Conservation (phyloP, 1,139 yeast genomes). For the Nematodospora anomalae region DNA sequence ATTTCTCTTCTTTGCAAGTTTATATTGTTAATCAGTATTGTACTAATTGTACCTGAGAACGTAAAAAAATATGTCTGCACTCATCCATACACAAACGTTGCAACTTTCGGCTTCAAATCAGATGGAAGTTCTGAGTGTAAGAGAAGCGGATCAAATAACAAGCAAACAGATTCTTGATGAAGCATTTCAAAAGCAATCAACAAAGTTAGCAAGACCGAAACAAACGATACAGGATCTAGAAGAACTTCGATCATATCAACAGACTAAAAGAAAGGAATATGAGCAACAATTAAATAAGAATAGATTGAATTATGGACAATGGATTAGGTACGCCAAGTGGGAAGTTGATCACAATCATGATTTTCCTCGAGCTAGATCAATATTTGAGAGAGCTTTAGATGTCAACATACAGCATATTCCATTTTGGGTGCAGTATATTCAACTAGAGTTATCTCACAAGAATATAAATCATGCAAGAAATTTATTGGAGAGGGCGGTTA, state of each 20-base stretch:
- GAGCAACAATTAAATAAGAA: slow-evolving; percentile 86
- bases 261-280: slow-evolving; percentile 74
- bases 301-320: slow-evolving; percentile 77
- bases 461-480: slow-evolving; percentile 90
- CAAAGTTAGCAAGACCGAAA: slow-evolving; percentile 29
- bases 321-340: slow-evolving; percentile 91
- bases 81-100: background rate
- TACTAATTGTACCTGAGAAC: background rate
- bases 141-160: slow-evolving; percentile 24
- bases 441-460: slow-evolving; percentile 67
- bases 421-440: slow-evolving; percentile 83
- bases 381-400: slow-evolving; percentile 84
- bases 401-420: slow-evolving; percentile 76
- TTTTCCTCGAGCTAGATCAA: slow-evolving; percentile 70
- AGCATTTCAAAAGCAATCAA: slow-evolving; percentile 32
- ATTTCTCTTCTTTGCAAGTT: too few species aligned
- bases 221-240: slow-evolving; percentile 73
- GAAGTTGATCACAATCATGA: slow-evolving; percentile 79
- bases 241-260: slow-evolving; percentile 74
- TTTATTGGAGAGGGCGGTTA: slow-evolving; percentile 74
- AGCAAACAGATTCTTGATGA: slow-evolving; percentile 41
- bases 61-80: background rate
- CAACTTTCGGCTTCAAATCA: background rate
- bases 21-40: background rate
- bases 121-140: background rate